Evolutionary conservation across 2,329 filamentous ascomycete genomes (phyloP).

Genomic region (Scedosporium minutisporum): DNA sequence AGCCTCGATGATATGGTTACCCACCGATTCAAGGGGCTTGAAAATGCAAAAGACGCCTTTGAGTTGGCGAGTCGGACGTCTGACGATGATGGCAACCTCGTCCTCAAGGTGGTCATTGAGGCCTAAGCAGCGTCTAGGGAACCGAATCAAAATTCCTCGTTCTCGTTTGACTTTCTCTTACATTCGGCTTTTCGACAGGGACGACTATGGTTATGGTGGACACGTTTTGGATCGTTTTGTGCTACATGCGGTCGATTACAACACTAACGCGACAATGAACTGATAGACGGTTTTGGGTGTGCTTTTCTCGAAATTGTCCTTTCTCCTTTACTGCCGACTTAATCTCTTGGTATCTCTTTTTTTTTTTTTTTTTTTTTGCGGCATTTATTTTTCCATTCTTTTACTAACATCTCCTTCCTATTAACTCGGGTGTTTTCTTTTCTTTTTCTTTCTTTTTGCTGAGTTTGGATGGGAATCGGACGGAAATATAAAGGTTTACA

Average conservation of each 20-base stretch:
- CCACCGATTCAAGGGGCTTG: conserved; percentile 58
- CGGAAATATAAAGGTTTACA: not conserved
- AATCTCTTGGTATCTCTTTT: not conserved
- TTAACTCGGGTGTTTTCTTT: not conserved
- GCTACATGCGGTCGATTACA: not conserved
- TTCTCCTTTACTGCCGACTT: not conserved
- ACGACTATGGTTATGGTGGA: not conserved
- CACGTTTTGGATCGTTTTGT: not conserved
- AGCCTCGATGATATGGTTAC: conserved; percentile 64
- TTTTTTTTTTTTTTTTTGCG: not conserved
- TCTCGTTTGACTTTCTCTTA: not conserved
- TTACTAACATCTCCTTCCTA: too few species aligned
- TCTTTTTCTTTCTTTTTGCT: not conserved
- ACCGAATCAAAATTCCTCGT: not conserved
- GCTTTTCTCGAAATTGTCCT: not conserved
- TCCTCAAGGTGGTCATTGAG: conserved; percentile 63
- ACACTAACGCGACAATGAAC: conserved; percentile 4
- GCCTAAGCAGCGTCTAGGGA: conserved; percentile 22
- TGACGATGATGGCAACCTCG: conserved; percentile 57
- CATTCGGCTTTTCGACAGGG: not conserved
- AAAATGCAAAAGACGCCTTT: conserved; percentile 53
- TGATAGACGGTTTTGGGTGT: conserved; percentile 4
- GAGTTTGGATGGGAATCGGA: not conserved
- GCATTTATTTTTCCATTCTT: not conserved
- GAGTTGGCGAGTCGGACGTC: conserved; percentile 59